Conservation (phyloP, 768 basidiomycete genomes). For the Tylopilus subfusipes region DNA sequence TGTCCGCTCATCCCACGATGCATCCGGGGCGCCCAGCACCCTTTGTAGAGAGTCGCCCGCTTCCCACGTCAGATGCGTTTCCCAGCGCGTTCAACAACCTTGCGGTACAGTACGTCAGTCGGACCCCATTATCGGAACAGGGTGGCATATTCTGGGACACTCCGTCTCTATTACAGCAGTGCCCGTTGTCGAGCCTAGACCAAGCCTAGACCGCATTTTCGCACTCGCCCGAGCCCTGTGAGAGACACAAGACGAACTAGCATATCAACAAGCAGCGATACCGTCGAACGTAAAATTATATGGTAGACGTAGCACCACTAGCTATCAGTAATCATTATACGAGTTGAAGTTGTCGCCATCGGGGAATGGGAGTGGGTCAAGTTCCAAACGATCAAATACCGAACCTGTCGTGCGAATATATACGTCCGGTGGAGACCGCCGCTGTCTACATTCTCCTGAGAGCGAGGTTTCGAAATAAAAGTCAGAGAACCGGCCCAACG, state of each 20-base stretch:
- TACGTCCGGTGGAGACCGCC: constrained; percentile 52
- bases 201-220: no score
- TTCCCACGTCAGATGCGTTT: constrained; percentile 49
- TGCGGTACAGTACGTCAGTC: constrained; percentile 49
- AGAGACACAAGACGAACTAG: constrained; percentile 29
- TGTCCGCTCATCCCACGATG: constrained; percentile 10
- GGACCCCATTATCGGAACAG: constrained; percentile 20
- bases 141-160: constrained; percentile 27
- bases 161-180: background rate
- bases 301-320: constrained; percentile 40
- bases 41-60: constrained; percentile 41
- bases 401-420: constrained; percentile 58
- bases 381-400: constrained; percentile 61
- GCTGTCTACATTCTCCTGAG: constrained; percentile 47
- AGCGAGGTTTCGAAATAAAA: constrained; percentile 50
- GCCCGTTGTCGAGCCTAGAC: no score
- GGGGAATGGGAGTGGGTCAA: constrained; percentile 71
- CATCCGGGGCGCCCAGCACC: constrained; percentile 40
- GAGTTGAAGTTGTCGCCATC: constrained; percentile 44
- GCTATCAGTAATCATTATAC: constrained; percentile 65
- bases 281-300: constrained; percentile 25
- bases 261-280: constrained; percentile 26
- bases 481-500: constrained; percentile 55
- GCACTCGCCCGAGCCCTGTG: background rate
- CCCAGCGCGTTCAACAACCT: constrained; percentile 68